Evolutionary conservation across 2,329 filamentous ascomycete genomes (phyloP).

Genomic region (Penicillium rolfsii): DNA sequence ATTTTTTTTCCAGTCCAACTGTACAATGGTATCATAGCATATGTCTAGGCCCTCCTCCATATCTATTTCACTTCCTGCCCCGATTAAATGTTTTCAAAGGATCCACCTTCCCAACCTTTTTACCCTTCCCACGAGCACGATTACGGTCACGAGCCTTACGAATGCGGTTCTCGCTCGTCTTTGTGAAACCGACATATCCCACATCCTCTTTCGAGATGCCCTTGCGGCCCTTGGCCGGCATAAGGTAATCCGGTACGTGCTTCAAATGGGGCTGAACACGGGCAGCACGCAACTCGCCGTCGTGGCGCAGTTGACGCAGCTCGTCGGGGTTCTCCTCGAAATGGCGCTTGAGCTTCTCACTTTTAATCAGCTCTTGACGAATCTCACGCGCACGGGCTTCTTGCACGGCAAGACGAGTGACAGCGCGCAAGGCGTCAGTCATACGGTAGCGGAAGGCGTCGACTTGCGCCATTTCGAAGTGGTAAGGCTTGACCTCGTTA

Average conservation of each 20-base stretch:
- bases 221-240: conserved; percentile 76
- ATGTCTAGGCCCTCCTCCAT: conserved; percentile 12
- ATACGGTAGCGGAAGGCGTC: conserved; percentile 94
- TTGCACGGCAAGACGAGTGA: conserved; percentile 85
- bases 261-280: conserved; percentile 86
- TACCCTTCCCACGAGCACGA: conserved; percentile 49
- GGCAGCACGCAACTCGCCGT: conserved; percentile 81
- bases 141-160: conserved; percentile 54
- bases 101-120: conserved; percentile 69
- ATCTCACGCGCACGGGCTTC: conserved; percentile 89
- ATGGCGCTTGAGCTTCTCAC: conserved; percentile 89
- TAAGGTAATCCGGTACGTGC: conserved; percentile 90
- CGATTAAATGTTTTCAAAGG: conserved; percentile 88
- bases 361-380: conserved; percentile 85
- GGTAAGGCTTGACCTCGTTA: conserved; percentile 83
- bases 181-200: conserved; percentile 73
- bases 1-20: conserved; percentile 14
- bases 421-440: conserved; percentile 85
- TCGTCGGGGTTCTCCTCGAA: conserved; percentile 97
- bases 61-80: conserved; percentile 41
- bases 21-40: conserved; percentile 32
- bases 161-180: conserved; percentile 54
- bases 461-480: conserved; percentile 91
- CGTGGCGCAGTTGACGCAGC: conserved; percentile 82
- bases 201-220: conserved; percentile 67